Base-by-base conservation (phyloP, 805 yeast species). In the Scheffersomyces stipitis region DNA sequence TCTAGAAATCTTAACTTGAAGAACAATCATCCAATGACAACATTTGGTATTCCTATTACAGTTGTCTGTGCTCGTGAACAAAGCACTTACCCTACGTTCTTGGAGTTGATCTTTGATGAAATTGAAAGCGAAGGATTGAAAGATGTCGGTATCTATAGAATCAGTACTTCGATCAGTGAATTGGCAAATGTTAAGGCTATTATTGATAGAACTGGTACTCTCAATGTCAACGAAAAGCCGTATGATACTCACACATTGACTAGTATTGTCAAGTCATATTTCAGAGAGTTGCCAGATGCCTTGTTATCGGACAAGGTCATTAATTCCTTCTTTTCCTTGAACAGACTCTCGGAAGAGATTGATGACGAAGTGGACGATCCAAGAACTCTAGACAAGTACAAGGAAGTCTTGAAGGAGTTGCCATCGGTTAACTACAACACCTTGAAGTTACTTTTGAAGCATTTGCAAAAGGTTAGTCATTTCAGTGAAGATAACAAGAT, bases 101-200 rank as follows among this genome's bases (percentile, higher is more conserved):
- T 90, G 38, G 79, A 73, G 24, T 72, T 73, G 38, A 62, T 91
- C 30, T 70, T 89, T 47, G 72, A 72, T 31, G 93, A 83, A 48
- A 85, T 91, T 45, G 98, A 91, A 58, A 62, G 70, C n/a, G 77
- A 90, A 36, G 96, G 98, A 0, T 58, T 91, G 18, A 89, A 87
- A 47, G 97, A 90, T 55, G 86, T 87, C 36, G 98, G 98, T 13
- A 69, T 91, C 10, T 91, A 91, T 58, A 78, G 98, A 57, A 77
- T 76, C 44, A 73, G 80, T 52, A 73, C 81, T 0, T 74, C 81
- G 0, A 45, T 76, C 18, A 64, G 71, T 40, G 76, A 73, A 26
- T 62, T 78, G 44, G 63, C 54, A 32, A 61, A 62, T 30, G 60
- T 75, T 38, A 73, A 66, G 44, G 52, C 61, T 1, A 64, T 62